Evolutionary conservation across 2,329 filamentous ascomycete species (phyloP).

Genomic region (Achaetomium macrosporum): DNA sequence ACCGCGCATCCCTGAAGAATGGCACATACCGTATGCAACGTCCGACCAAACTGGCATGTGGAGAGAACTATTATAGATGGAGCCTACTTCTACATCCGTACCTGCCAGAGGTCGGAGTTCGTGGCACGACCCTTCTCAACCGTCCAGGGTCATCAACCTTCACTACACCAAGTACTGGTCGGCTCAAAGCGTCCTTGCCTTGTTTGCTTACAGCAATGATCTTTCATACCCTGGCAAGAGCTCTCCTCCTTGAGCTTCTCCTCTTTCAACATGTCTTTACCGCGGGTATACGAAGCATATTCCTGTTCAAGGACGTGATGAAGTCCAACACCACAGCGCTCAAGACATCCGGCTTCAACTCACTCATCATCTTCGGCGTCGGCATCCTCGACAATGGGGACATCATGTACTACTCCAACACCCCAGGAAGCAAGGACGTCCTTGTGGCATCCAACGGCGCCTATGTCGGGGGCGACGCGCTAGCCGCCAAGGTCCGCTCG

Average conservation of each 20-base stretch:
- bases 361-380: slow-evolving; percentile 39
- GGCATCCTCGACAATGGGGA: slow-evolving; percentile 38
- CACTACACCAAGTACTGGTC: too few relatives aligned
- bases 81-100: too few relatives aligned
- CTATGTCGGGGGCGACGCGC: slow-evolving; percentile 44
- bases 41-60: too few relatives aligned
- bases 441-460: slow-evolving; percentile 34
- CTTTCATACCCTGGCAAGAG: not conserved
- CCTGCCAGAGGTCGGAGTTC: too few relatives aligned
- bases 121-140: too few relatives aligned
- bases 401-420: slow-evolving; percentile 42
- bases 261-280: not conserved
- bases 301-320: slow-evolving; percentile 40
- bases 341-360: slow-evolving; percentile 39
- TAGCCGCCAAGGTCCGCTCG: slow-evolving; percentile 41
- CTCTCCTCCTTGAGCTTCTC: not conserved
- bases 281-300: slow-evolving; percentile 26
- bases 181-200: too few relatives aligned
- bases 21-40: too few relatives aligned
- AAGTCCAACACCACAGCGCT: slow-evolving; percentile 39
- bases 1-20: too few relatives aligned
- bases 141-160: too few relatives aligned
- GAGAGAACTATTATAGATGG: too few relatives aligned
- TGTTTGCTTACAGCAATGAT: not conserved
- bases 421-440: slow-evolving; percentile 32